phyloP scores from a whole-genome alignment of 2,329 filamentous ascomycete genomes.

The Exophiala calicioides region DNA sequence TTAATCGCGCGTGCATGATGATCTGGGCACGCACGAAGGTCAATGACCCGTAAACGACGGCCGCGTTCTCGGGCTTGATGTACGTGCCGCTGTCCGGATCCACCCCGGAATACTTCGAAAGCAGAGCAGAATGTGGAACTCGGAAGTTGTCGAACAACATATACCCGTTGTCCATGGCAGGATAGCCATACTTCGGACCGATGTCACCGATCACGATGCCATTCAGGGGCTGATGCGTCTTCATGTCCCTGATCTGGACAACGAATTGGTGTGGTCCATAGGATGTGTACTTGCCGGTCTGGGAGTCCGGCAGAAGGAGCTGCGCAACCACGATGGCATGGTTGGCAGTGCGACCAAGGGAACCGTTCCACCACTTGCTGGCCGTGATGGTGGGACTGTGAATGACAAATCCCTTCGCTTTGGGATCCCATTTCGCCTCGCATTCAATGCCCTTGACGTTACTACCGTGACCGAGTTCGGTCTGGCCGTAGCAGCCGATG shows the following conservation, averaged over 20 bases:
- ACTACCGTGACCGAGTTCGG: slow-evolving; percentile 55
- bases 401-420: slow-evolving; percentile 50
- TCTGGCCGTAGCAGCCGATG: slow-evolving; percentile 55
- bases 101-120: slow-evolving; percentile 52
- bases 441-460: slow-evolving; percentile 55
- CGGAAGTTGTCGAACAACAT: slow-evolving; percentile 54
- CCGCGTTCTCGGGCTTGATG: slow-evolving; percentile 50
- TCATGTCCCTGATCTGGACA: slow-evolving; percentile 53
- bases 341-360: slow-evolving; percentile 56
- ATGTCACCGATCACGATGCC: slow-evolving; percentile 57
- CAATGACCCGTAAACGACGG: slow-evolving; percentile 53
- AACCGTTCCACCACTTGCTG: slow-evolving; percentile 59
- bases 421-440: slow-evolving; percentile 49
- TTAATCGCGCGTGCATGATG: slow-evolving; percentile 50
- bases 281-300: slow-evolving; percentile 39
- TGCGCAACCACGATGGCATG: slow-evolving; percentile 58
- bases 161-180: slow-evolving; percentile 56
- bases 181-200: slow-evolving; percentile 58
- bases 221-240: slow-evolving; percentile 49
- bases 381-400: slow-evolving; percentile 55
- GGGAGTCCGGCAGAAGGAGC: slow-evolving; percentile 46
- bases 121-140: slow-evolving; percentile 51
- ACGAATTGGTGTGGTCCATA: slow-evolving; percentile 56
- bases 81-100: slow-evolving; percentile 49
- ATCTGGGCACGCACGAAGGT: slow-evolving; percentile 49